Evolutionary conservation across 208 protist genomes (phyloP).

Genomic region (Leishmania tarentolae): DNA sequence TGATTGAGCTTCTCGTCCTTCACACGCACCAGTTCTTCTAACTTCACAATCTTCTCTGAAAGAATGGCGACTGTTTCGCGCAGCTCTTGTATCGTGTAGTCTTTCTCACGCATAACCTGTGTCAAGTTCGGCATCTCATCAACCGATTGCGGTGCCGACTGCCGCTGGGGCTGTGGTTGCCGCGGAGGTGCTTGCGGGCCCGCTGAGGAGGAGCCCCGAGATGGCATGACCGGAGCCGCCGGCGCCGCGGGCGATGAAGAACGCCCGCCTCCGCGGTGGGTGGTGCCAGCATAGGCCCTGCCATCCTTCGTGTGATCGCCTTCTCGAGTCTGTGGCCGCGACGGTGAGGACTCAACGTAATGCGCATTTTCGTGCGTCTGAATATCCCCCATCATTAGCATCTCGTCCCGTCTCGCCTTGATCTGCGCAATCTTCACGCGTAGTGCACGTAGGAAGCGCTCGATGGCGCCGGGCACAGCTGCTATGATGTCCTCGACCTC

Average conservation of each 20-base stretch:
- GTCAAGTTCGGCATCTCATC: conserved; percentile 30
- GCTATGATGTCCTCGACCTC: conserved; percentile 92
- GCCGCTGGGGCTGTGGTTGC: conserved; percentile 12
- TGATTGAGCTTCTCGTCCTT: conserved; percentile 95
- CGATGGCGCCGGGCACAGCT: conserved; percentile 91
- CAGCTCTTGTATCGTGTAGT: conserved; percentile 90
- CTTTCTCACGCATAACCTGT: conserved; percentile 88
- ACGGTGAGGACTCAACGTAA: conserved; percentile 3
- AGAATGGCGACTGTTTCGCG: conserved; percentile 90
- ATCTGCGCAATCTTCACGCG: conserved; percentile 90
- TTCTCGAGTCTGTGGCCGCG: neutral
- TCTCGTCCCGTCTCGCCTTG: conserved; percentile 47
- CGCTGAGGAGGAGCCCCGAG: neutral
- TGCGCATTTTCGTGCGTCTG: conserved; percentile 14
- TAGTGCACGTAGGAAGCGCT: conserved; percentile 93
- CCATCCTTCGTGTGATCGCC: neutral
- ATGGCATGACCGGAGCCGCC: neutral
- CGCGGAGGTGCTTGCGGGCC: neutral
- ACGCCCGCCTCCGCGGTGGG: neutral
- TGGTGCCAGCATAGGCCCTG: neutral
- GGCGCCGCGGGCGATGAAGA: neutral
- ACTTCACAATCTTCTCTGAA: conserved; percentile 93
- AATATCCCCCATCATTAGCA: conserved; percentile 17
- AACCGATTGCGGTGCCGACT: conserved; percentile 2
- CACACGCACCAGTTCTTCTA: conserved; percentile 95